These are phyloP conservation scores for Populus ilicifolia DNA, from an alignment of 345 rosid species.

Conservation along the genomic window DNA sequence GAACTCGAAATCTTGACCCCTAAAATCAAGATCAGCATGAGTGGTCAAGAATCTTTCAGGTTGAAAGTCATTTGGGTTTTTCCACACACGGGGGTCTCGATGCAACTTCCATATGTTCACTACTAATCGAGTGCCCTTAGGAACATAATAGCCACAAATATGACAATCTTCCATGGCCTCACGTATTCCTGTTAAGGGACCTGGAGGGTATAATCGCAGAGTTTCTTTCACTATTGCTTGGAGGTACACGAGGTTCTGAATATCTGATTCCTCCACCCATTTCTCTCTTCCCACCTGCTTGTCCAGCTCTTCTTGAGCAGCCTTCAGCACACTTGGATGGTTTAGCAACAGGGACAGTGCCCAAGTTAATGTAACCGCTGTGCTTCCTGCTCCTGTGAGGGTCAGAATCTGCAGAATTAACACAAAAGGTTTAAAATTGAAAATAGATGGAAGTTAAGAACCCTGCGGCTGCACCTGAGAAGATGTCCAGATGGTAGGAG, in stretches of 20 bases:
- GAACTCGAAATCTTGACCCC: constrained; percentile 25
- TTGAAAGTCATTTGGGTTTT: constrained; percentile 18
- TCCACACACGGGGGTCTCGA: constrained; percentile 38
- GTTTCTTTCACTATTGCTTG: constrained; percentile 64
- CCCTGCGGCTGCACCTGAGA: too few species aligned
- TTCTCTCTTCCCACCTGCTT: constrained; percentile 33
- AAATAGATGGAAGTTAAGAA: background rate
- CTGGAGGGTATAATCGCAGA: constrained; percentile 32
- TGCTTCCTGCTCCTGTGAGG: constrained; percentile 57
- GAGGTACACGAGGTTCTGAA: constrained; percentile 39
- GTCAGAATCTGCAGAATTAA: constrained; percentile 16
- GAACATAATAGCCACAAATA: constrained; percentile 23
- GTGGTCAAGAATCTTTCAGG: constrained; percentile 31
- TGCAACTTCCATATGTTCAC: constrained; percentile 40
- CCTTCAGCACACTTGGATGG: constrained; percentile 31
- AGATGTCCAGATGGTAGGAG: too few species aligned
- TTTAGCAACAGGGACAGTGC: constrained; percentile 41
- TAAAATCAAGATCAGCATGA: constrained; percentile 18
- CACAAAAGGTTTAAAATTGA: background rate
- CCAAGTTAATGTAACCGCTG: constrained; percentile 44
- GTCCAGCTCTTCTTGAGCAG: constrained; percentile 58
- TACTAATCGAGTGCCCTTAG: constrained; percentile 31
- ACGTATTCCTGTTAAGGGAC: constrained; percentile 31
- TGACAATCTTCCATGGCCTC: constrained; percentile 35
- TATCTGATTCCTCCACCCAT: constrained; percentile 58